These are phyloP conservation scores for Aegilops longissima DNA, from an alignment of 176 grass and related monocot species.

Conservation along the genomic window DNA sequence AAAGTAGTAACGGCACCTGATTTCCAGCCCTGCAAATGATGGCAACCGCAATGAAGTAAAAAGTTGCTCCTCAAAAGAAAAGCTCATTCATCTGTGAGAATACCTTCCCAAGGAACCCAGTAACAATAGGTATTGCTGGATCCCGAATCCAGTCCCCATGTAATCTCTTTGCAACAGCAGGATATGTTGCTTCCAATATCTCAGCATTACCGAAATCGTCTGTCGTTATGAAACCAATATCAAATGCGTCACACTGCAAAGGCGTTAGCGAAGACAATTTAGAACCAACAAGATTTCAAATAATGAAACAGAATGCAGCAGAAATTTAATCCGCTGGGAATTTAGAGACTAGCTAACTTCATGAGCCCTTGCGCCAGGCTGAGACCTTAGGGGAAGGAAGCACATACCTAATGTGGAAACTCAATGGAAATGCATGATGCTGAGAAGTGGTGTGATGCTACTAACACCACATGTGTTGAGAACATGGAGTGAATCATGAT, in stretches of 20 bases:
- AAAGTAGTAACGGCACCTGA: conserved; percentile 84
- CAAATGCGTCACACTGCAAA: conserved; percentile 83
- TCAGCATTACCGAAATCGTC: conserved; percentile 91
- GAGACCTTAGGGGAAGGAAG: conserved; percentile 12
- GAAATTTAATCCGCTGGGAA: neutral
- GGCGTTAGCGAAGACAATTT: conserved; percentile 16
- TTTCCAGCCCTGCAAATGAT: conserved; percentile 79
- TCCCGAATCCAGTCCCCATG: conserved; percentile 83
- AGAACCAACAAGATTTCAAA: neutral
- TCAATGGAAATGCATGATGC: neutral
- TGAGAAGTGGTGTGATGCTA: neutral
- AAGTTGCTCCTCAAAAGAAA: neutral
- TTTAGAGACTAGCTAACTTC: conserved; percentile 10
- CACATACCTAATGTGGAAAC: neutral
- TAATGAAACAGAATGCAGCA: neutral
- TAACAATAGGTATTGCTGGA: conserved; percentile 83
- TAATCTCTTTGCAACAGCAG: conserved; percentile 82
- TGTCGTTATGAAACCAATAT: conserved; percentile 94
- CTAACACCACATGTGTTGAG: neutral
- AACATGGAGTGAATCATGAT: neutral
- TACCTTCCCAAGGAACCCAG: conserved; percentile 98
- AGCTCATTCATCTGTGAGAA: neutral
- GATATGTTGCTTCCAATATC: conserved; percentile 95
- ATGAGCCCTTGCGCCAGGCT: neutral
- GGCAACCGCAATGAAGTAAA: conserved; percentile 4